Percentiles rank a stretch among this genome's conserved stretches.
Evolutionary conservation across 768 basidiomycete species (phyloP).

Genomic region (Hirschioporus abietinus): DNA sequence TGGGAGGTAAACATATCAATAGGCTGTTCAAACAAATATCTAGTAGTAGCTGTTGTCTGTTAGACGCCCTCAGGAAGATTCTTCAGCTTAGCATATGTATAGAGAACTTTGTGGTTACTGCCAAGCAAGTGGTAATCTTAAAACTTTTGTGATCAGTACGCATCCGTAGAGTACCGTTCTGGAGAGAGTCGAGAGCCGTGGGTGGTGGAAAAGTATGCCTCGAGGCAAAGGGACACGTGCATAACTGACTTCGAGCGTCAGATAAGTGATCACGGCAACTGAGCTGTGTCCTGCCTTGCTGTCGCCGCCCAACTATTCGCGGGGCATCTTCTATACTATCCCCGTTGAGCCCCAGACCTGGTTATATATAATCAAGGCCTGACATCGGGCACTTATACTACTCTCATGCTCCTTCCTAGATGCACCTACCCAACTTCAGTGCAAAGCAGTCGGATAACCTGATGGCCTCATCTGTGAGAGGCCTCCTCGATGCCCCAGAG

Average conservation of each 20-base stretch:
- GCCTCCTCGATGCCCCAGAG: slow-evolving; percentile 69
- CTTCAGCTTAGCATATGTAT: neutral
- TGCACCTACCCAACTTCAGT: neutral
- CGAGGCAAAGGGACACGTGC: neutral
- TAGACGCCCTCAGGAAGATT: neutral
- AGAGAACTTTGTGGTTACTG: neutral
- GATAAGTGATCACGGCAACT: neutral
- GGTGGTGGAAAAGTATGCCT: neutral
- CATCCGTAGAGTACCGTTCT: neutral
- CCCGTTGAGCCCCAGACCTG: neutral
- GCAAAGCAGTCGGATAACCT: neutral
- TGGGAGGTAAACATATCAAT: neutral
- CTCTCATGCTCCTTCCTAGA: neutral
- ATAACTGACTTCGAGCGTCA: neutral
- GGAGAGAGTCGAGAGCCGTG: neutral
- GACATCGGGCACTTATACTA: neutral
- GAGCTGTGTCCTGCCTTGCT: neutral
- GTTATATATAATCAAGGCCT: neutral
- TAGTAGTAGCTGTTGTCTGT: neutral
- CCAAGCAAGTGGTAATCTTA: neutral
- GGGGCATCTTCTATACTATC: neutral
- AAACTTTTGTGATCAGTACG: too few species aligned
- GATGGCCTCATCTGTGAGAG: slow-evolving; percentile 46
- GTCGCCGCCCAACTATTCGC: neutral
- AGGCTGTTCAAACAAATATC: neutral